Evolutionary conservation across 345 rosid genomes (phyloP), one percentile per base, ranked within the genome.

Genomic region (Balakata baccata): DNA sequence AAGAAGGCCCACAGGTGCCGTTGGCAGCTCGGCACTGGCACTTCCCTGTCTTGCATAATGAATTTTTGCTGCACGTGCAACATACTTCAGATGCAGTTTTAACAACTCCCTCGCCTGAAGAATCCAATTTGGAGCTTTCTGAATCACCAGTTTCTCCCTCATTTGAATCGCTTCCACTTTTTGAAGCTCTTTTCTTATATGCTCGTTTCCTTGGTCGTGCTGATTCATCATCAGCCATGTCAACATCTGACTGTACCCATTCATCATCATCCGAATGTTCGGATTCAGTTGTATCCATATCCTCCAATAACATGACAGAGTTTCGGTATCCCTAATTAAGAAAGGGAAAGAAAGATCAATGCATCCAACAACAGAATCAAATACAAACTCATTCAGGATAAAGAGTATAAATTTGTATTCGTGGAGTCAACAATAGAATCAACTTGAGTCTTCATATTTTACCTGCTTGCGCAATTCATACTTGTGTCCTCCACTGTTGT

Each of bases 271-370:
- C 87, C 43, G 87, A 83, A 68, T 39, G 80, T 50, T 92, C 98
- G 12, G 97, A 89, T 3, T 86, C 91, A 20, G 97, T 88, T 62
- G 82, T 92, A 70, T 95, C 98, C 98, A 95, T 95, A 82, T 95
- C 97, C 70, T 90, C 98, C 45, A 81, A 25, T 43, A 81, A 67
- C 17, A 82, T 74, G 7, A 81, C 58, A 0, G 99, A 89, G 58
- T 69, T 84, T 34, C 96, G 81, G 2, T 66, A 76, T 53, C 84
- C 94, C 92, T 87, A 51, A 2, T 56, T 38, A 56, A 66, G 47
- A 8, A 60, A 49, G 7, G 13, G 49, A 23, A 46, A 72, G 43
- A n/a, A 59, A 23, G 7, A 17, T 45, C 7, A 13, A 10, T 6
- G 68, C 37, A 4, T 61, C 3, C 34, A 59, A 25, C 37, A 22